These are phyloP conservation scores for Avena eriantha DNA, from an alignment of 176 grass and related monocot species.

Conservation along the genomic window DNA sequence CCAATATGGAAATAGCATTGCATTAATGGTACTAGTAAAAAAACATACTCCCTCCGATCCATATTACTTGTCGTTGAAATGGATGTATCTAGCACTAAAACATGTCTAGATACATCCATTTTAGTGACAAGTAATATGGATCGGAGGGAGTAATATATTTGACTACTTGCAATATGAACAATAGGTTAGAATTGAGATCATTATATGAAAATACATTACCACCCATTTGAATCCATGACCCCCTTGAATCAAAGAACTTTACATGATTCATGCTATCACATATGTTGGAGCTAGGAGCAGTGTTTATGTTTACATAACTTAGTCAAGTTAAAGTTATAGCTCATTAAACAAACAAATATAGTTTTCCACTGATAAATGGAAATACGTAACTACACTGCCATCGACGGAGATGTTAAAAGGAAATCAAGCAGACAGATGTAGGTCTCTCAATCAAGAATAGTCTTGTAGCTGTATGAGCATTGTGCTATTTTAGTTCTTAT, in stretches of 20 bases:
- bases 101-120: too few relatives aligned
- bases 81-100: too few relatives aligned
- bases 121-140: too few relatives aligned
- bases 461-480: slow-evolving; percentile 13
- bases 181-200: not conserved
- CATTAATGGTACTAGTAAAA: not conserved
- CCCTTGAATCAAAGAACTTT: not conserved
- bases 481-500: not conserved
- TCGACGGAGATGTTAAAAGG: not conserved
- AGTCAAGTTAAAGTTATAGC: slow-evolving; percentile 4
- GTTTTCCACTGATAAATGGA: not conserved
- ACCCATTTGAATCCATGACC: not conserved
- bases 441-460: not conserved
- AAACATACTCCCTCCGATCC: too few relatives aligned
- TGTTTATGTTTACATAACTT: slow-evolving; percentile 13
- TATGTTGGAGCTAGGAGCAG: slow-evolving; percentile 7
- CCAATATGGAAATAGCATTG: not conserved
- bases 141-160: too few relatives aligned
- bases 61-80: too few relatives aligned
- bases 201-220: not conserved
- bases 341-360: not conserved
- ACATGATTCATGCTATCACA: not conserved
- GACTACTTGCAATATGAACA: not conserved
- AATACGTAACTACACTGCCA: not conserved
- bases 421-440: slow-evolving; percentile 5